Conservation (phyloP, 257 asterid genomes). For the Primulina tabacum region DNA sequence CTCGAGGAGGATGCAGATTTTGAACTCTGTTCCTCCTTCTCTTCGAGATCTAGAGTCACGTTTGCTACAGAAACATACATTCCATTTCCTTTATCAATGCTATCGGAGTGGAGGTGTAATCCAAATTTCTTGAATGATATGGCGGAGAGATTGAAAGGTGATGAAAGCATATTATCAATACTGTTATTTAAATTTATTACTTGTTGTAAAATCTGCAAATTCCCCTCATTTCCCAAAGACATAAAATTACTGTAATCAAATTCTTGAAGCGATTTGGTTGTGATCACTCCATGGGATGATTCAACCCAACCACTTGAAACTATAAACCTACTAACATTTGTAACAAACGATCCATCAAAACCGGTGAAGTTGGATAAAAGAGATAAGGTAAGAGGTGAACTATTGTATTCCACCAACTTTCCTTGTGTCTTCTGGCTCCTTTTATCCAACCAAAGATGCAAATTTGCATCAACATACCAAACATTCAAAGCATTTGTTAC, state of each 20-base stretch:
- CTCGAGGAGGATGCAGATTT: background rate
- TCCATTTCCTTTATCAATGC: background rate
- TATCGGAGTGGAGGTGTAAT: background rate
- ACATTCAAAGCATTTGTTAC: conserved; percentile 68
- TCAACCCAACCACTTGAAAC: conserved; percentile 49
- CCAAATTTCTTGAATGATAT: background rate
- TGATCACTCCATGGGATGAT: conserved; percentile 55
- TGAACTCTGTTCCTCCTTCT: conserved; percentile 34
- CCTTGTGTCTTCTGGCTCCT: conserved; percentile 45
- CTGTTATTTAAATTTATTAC: conserved; percentile 40
- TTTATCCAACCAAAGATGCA: conserved; percentile 76
- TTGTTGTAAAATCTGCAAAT: conserved; percentile 59
- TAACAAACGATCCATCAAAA: conserved; percentile 23
- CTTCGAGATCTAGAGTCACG: conserved; percentile 38
- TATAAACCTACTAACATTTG: conserved; percentile 50
- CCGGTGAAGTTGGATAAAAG: background rate
- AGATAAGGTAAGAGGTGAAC: conserved; percentile 18
- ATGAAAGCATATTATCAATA: conserved; percentile 28
- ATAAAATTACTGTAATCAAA: conserved; percentile 44
- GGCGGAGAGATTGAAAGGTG: background rate
- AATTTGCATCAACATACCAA: conserved; percentile 79
- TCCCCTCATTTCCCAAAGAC: conserved; percentile 54
- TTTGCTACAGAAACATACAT: conserved; percentile 37
- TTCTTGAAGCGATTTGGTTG: conserved; percentile 39
- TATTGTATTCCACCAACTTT: conserved; percentile 32